These are phyloP conservation scores for Penicillium aurantiogriseum DNA, from an alignment of 2,329 filamentous ascomycete species.

Conservation along the genomic window DNA sequence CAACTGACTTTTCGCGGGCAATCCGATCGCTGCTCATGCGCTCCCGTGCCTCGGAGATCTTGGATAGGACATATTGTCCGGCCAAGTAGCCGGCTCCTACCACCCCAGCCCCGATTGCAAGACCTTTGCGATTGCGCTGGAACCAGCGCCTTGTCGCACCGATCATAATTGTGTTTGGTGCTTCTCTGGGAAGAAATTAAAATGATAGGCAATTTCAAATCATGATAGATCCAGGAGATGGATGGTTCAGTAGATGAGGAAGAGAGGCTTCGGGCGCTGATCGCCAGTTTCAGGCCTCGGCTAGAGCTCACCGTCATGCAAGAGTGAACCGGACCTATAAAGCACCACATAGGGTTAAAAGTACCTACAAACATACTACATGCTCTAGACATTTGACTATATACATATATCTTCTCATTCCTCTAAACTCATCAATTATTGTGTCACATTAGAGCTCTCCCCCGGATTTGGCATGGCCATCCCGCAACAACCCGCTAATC, in stretches of 20 bases:
- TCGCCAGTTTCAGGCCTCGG: slow-evolving; percentile 30
- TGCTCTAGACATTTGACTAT: background rate
- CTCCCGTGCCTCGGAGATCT: slow-evolving; percentile 89
- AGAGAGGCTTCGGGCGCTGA: slow-evolving; percentile 19
- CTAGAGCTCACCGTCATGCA: slow-evolving; percentile 21
- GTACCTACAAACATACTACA: background rate
- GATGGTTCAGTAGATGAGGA: slow-evolving; percentile 15
- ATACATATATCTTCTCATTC: background rate
- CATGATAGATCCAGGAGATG: slow-evolving; percentile 6
- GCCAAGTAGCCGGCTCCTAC: slow-evolving; percentile 88
- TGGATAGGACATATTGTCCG: slow-evolving; percentile 86
- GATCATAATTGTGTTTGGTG: slow-evolving; percentile 51
- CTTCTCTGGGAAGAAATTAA: background rate
- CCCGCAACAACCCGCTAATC: slow-evolving; percentile 4
- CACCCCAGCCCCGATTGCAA: slow-evolving; percentile 84
- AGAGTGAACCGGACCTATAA: slow-evolving; percentile 2
- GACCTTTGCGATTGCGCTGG: slow-evolving; percentile 82
- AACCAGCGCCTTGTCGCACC: slow-evolving; percentile 83
- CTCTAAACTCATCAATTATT: background rate
- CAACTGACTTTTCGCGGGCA: slow-evolving; percentile 85
- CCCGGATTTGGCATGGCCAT: slow-evolving; percentile 16
- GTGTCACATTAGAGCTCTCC: slow-evolving; percentile 2
- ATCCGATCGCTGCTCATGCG: slow-evolving; percentile 96
- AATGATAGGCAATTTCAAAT: background rate
- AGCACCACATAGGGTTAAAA: background rate